A percentile compares a stretch with the other conserved stretches of the same genome.
phyloP scores from a whole-genome alignment of 2,329 filamentous ascomycete species.

The Eutypa lata region DNA sequence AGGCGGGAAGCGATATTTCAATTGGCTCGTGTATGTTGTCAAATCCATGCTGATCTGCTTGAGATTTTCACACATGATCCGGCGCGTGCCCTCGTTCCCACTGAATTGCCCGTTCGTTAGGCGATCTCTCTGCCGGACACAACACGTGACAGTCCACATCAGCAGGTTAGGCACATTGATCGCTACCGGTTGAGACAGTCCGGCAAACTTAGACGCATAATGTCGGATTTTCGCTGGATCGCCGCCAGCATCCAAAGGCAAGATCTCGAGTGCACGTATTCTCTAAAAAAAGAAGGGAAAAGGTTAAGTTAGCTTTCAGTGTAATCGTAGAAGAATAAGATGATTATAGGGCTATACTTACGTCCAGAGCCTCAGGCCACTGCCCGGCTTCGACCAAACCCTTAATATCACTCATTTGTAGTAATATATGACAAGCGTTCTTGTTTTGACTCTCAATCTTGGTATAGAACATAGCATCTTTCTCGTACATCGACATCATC shows the following conservation, averaged over 20 bases:
- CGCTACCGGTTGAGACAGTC: conserved; percentile 75
- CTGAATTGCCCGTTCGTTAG: conserved; percentile 71
- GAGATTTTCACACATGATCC: conserved; percentile 65
- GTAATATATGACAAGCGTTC: conserved; percentile 52
- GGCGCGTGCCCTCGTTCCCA: conserved; percentile 63
- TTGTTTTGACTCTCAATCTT: conserved; percentile 56
- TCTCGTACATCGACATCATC: conserved; percentile 63
- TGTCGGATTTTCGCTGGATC: conserved; percentile 76
- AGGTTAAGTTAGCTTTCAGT: conserved; percentile 5
- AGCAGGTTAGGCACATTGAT: conserved; percentile 88
- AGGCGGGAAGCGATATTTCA: conserved; percentile 85
- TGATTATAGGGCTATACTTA: conserved; percentile 36
- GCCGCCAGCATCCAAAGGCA: conserved; percentile 73
- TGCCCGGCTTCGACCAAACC: conserved; percentile 49
- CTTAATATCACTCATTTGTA: conserved; percentile 63
- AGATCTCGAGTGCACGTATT: conserved; percentile 72
- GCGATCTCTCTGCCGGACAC: conserved; percentile 72
- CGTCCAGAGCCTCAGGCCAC: conserved; percentile 58
- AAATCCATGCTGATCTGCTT: conserved; percentile 82
- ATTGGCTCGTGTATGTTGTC: conserved; percentile 89
- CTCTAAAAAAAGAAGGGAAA: conserved; percentile 42
- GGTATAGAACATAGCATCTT: conserved; percentile 58
- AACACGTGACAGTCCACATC: conserved; percentile 90
- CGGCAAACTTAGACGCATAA: conserved; percentile 76
- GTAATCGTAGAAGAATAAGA: background rate